Evolutionary conservation across 2,329 filamentous ascomycete genomes (phyloP).

Genomic region (Fusarium palustre): DNA sequence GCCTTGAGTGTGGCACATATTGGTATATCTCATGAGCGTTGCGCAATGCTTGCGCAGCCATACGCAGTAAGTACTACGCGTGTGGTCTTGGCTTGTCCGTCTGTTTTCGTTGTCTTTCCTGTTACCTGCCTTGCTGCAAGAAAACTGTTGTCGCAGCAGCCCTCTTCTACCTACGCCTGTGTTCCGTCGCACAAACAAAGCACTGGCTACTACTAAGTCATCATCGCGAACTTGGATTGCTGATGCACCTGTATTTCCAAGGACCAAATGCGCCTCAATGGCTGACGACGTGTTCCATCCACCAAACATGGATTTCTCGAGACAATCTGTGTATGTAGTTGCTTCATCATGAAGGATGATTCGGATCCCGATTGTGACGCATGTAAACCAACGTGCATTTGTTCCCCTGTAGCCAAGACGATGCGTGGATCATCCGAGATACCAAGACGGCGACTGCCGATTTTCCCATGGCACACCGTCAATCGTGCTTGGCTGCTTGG

Average conservation of each 20-base stretch:
- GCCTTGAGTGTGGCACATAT: slow-evolving; percentile 16
- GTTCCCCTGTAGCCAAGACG: slow-evolving; percentile 13
- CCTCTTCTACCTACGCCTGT: slow-evolving; percentile 1
- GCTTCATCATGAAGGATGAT: not conserved
- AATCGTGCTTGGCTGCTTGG: slow-evolving; percentile 22
- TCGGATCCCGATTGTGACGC: slow-evolving; percentile 14
- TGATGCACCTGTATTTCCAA: not conserved
- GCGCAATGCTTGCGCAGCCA: not conserved
- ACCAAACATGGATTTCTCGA: slow-evolving; percentile 5
- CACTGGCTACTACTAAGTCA: not conserved
- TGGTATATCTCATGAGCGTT: not conserved
- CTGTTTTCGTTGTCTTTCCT: not conserved
- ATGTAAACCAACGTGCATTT: slow-evolving; percentile 3
- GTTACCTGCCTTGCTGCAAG: not conserved
- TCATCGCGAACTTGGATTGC: slow-evolving; percentile 2
- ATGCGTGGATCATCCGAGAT: slow-evolving; percentile 23
- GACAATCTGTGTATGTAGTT: not conserved
- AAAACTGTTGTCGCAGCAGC: not conserved
- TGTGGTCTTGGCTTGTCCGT: not conserved
- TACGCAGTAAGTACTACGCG: not conserved
- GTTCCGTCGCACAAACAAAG: slow-evolving; percentile 9
- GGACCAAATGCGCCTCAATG: slow-evolving; percentile 23
- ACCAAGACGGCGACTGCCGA: slow-evolving; percentile 37
- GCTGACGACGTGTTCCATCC: slow-evolving; percentile 24
- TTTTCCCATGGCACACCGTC: not conserved